Percentiles rank a stretch among this genome's conserved stretches.
Evolutionary conservation across 768 basidiomycete genomes (phyloP).

Genomic region (Pleurotus sapidus): DNA sequence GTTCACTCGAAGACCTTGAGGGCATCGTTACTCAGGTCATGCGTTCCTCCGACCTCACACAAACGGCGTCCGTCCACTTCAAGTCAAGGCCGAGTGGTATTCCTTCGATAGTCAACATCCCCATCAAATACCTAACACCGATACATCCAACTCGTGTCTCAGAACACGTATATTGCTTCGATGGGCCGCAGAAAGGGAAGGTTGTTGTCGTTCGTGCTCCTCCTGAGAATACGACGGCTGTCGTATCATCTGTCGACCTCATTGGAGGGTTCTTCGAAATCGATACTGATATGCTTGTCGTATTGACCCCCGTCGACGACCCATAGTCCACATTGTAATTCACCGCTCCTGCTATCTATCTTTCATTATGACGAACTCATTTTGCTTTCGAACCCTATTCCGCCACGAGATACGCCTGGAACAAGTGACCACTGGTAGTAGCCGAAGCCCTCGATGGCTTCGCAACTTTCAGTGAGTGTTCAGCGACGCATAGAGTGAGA

Average conservation of each 20-base stretch:
- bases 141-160: not conserved
- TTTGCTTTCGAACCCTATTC: no score
- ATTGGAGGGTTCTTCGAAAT: slow-evolving; percentile 4
- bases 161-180: not conserved
- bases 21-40: not conserved
- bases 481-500: no score
- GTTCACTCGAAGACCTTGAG: not conserved
- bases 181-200: not conserved
- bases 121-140: not conserved
- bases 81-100: not conserved
- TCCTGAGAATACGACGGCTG: not conserved
- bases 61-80: not conserved
- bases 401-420: no score
- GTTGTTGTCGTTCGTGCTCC: not conserved
- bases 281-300: not conserved
- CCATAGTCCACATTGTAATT: not conserved
- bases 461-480: no score
- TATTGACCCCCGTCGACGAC: not conserved
- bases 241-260: not conserved
- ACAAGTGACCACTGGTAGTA: no score
- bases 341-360: no score
- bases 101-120: slow-evolving; percentile 2
- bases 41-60: not conserved
- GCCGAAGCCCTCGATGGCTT: no score
- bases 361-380: no score